phyloP scores from a whole-genome alignment of 495 filamentous ascomycete genomes.

The Penicillium lividum region DNA sequence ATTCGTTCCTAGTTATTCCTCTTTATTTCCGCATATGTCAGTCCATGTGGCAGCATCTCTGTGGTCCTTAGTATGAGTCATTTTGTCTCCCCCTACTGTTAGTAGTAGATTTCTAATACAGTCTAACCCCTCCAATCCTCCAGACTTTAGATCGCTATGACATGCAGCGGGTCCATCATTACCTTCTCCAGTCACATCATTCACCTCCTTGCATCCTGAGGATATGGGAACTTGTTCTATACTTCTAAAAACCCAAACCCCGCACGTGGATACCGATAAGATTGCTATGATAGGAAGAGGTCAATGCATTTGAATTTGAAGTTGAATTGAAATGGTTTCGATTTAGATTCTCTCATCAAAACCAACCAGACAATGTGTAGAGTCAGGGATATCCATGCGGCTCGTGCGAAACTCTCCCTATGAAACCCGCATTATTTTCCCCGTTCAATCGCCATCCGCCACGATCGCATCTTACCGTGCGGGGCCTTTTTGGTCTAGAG shows the following conservation, averaged over 20 bases:
- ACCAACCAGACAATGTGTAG: too few relatives aligned
- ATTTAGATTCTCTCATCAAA: too few relatives aligned
- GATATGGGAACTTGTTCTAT: not conserved
- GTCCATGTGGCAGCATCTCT: not conserved
- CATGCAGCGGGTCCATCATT: slow-evolving; percentile 10
- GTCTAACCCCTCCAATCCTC: too few relatives aligned
- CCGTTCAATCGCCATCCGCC: slow-evolving; percentile 1
- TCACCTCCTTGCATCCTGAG: slow-evolving; percentile 10
- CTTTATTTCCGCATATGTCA: not conserved
- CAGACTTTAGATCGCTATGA: slow-evolving; percentile 3
- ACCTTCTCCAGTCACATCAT: not conserved
- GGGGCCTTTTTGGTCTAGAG: too few relatives aligned
- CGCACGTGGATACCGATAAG: slow-evolving; percentile 13
- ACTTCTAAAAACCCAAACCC: not conserved
- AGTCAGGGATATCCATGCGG: slow-evolving; percentile 10
- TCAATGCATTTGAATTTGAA: not conserved
- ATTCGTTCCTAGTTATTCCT: not conserved
- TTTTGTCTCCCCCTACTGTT: not conserved
- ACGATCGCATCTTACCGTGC: slow-evolving; percentile 3
- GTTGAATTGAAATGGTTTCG: too few relatives aligned
- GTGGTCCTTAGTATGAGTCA: not conserved
- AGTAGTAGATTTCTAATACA: not conserved
- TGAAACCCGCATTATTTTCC: not conserved
- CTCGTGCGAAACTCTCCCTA: slow-evolving; percentile 8
- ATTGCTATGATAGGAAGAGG: not conserved